Base-by-base conservation (phyloP, 371 early-diverging fungal species). In the Nematocida sp. region DNA sequence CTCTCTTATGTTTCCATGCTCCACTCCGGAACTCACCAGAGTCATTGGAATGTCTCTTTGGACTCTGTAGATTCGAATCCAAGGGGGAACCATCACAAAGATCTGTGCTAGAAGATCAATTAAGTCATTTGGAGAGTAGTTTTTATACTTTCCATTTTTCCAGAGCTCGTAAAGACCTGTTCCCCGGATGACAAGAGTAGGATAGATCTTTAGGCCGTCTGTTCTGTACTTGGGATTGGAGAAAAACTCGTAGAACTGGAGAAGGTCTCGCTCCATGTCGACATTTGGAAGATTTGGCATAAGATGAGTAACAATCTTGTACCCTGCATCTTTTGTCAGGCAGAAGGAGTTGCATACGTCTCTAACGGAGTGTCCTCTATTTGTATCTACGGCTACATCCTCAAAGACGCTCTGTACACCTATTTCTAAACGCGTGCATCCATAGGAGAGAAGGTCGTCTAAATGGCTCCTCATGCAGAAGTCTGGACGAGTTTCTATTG, bases 1-100 rank as follows among this genome's bases (percentile, higher is more conserved):
- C 85, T 99, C 97, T 63, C 99, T 87, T 77, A 99, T 82, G 80
- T 99, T 97, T 59, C 98, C 99, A 83, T 97, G 90, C 83, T 97
- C 99, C 13, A 99, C 98, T 66, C 99, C 99, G 4, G 94, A 93
- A 11, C 93, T 92, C 40, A 99, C 99, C 32, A 99, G 86, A 11
- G 99, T 97, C 99, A 99, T 99, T n/a, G 99, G 99, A 79, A 99
- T 99, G 87, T 99, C 99, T 84, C 93, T 88, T 84, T 99, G 98
- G 9, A 99, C 95, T 78, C 99, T 89, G 83, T 99, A 99, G 49
- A 99, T 90, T 79, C 99, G 90, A 0, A 94, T 97, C 99, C 99
- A 99, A 69, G 99, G 99, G 53, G 99, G 98, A 0, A 97, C 95
- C 55, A 96, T 84, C 1, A 93, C 93, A 55, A 99, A 82, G 55